Evolutionary conservation across 345 rosid species (phyloP), one percentile per base, ranked within the genome.

Genomic region (Ceriops decandra): DNA sequence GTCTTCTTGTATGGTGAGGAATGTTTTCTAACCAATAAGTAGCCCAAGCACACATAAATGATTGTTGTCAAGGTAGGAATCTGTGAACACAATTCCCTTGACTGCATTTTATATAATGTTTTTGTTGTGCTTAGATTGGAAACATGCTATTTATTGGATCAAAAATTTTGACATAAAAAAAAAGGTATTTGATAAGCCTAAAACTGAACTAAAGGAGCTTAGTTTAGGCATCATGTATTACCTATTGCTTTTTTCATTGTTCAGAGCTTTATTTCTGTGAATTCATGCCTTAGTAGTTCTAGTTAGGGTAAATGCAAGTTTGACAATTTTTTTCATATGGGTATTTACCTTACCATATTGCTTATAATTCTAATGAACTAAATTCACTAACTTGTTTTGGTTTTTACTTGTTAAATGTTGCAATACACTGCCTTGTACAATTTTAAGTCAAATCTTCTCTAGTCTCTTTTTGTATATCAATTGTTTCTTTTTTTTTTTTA

Each of bases 401-500:
- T 30, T 54, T 20, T 27, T 54, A 9, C 4, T 1, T 0, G 0
- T 33, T 33, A 33, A 33, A 33, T 7, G 36, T 7, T 33, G 36
- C 36, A 33, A 33, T 7, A 33, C 10, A 5, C 54, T 22, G 30
- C 54, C 31, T n/a, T 22, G 19, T 65, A 24, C 54, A 30, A 46
- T 46, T 56, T 69, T 47, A 0, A 24, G 26, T 62, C 46, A 38
- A 46, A 16, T 68, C 19, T 32, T 26, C 33, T 38, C 70, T 67
- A 60, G 51, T 61, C 30, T 52, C 5, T 62, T 60, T 61, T 66
- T 60, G 27, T 59, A 35, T 64, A 30, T 52, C 21, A 26, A 17
- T 42, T 59, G 62, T 27, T 66, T 56, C 13, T 22, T 27, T 66
- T 56, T 13, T 13, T 81, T 71, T 74, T 81, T 64, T 86, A 93